Percentiles rank a stretch among this genome's conserved stretches.
phyloP scores from a whole-genome alignment of 129 eudicot species.

The Artemisia tridentata region DNA sequence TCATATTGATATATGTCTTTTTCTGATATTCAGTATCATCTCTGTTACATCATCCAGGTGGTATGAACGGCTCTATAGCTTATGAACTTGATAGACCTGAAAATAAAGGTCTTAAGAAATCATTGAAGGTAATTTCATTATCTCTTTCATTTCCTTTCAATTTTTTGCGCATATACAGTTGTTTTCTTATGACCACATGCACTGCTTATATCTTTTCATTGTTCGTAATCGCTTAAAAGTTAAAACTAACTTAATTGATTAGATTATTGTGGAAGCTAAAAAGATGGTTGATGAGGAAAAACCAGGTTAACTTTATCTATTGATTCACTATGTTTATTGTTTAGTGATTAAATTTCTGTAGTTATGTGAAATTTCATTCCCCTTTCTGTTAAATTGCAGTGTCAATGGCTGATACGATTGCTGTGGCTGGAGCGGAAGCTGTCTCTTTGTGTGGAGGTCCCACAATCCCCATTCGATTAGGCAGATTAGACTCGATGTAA shows the following conservation, averaged over 20 bases:
- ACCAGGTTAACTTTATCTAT: slow-evolving; percentile 43
- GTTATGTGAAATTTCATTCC: background rate
- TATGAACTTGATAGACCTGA: slow-evolving; percentile 97
- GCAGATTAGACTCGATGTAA: slow-evolving; percentile 88
- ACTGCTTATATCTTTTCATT: background rate
- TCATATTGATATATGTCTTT: background rate
- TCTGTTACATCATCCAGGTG: slow-evolving; percentile 51
- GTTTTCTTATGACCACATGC: slow-evolving; percentile 4
- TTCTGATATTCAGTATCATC: too few species aligned
- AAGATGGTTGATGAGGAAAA: slow-evolving; percentile 49
- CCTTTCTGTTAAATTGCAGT: slow-evolving; percentile 32
- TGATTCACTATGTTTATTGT: background rate
- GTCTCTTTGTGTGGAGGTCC: slow-evolving; percentile 94
- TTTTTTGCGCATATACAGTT: background rate
- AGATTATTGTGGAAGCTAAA: slow-evolving; percentile 85
- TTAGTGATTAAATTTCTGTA: background rate
- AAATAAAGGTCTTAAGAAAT: slow-evolving; percentile 71
- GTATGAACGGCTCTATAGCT: slow-evolving; percentile 93
- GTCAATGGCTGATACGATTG: slow-evolving; percentile 90
- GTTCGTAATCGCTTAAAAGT: slow-evolving; percentile 18
- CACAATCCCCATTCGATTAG: slow-evolving; percentile 63
- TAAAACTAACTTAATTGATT: slow-evolving; percentile 34
- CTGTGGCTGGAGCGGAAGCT: slow-evolving; percentile 93
- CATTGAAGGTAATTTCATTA: slow-evolving; percentile 58
- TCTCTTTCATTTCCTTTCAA: background rate